Conservation (phyloP, 176 grass and related monocot genomes). For the Alloteropsis semialata region DNA sequence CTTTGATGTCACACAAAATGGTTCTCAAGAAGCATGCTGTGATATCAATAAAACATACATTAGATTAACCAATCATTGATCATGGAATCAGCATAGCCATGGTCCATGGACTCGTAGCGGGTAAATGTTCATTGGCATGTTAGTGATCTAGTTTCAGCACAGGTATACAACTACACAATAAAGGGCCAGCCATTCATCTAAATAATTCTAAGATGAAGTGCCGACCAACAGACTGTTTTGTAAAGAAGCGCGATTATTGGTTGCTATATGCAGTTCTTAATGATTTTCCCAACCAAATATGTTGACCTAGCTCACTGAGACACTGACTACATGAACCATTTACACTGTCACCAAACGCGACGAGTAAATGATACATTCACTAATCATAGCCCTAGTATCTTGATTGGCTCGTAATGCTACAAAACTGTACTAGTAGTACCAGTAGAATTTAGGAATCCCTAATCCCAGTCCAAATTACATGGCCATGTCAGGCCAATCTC, state of each 20-base stretch:
- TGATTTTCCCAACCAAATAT: not conserved
- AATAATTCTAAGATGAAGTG: not conserved
- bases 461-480: not conserved
- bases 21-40: not conserved
- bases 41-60: not conserved
- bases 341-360: not conserved
- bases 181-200: not conserved
- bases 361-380: not conserved
- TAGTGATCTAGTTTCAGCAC: not conserved
- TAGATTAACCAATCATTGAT: not conserved
- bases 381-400: not conserved
- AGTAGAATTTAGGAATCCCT: not conserved
- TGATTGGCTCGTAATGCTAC: not conserved
- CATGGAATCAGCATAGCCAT: not conserved
- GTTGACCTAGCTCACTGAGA: not conserved
- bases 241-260: not conserved
- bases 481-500: too few species aligned
- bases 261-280: not conserved
- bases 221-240: not conserved
- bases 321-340: not conserved
- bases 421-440: not conserved
- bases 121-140: not conserved
- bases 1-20: not conserved
- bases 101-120: not conserved
- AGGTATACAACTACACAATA: not conserved